Conservation (phyloP, 192 early-diverging fungal genomes). For the Rhizophagus clarus region DNA sequence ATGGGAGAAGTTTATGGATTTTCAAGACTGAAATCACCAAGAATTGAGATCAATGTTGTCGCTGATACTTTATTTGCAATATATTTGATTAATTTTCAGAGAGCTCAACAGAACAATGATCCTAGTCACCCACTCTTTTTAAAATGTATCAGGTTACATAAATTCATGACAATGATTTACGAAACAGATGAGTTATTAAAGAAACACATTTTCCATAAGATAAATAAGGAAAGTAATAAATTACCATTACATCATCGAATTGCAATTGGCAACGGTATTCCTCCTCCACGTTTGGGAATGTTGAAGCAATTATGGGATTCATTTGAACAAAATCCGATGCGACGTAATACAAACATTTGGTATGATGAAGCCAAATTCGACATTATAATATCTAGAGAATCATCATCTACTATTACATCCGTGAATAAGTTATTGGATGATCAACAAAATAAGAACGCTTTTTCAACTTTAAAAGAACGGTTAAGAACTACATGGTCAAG, state of each 20-base stretch:
- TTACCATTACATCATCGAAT: neutral
- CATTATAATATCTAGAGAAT: constrained; percentile 37
- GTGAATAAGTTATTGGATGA: neutral
- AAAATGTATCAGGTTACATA: constrained; percentile 54
- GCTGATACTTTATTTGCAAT: constrained; percentile 49
- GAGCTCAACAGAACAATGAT: constrained; percentile 46
- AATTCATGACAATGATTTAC: constrained; percentile 46
- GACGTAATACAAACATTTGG: constrained; percentile 46
- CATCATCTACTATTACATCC: constrained; percentile 35
- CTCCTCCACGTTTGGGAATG: neutral
- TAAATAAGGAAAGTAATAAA: constrained; percentile 14
- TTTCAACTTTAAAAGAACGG: neutral
- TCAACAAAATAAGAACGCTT: neutral
- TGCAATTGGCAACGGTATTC: neutral
- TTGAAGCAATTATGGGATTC: constrained; percentile 37
- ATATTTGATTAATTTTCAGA: constrained; percentile 47
- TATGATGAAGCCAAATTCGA: constrained; percentile 53
- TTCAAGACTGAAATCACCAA: constrained; percentile 44
- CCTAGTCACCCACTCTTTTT: constrained; percentile 49
- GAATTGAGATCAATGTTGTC: constrained; percentile 53
- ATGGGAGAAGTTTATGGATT: constrained; percentile 11
- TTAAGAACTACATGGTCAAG: constrained; percentile 33
- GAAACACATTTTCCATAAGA: constrained; percentile 34
- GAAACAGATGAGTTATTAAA: constrained; percentile 54
- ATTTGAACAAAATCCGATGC: constrained; percentile 27